A percentile compares a stretch with the other conserved stretches of the same genome.
phyloP scores from a whole-genome alignment of 306 rosid species.

The Ormosia semicastrata region DNA sequence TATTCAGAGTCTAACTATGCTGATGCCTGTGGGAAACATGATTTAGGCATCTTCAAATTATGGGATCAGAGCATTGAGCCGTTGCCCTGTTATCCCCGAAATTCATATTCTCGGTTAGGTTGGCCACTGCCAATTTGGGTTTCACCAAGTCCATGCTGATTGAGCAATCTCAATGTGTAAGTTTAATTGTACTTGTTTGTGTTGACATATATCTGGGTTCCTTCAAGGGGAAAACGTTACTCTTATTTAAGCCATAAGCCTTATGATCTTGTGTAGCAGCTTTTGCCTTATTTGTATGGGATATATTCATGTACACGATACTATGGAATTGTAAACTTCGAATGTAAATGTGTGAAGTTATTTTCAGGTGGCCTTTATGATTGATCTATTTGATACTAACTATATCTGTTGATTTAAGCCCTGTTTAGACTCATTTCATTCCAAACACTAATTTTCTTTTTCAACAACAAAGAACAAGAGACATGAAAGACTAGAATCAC shows the following conservation, averaged over 20 bases:
- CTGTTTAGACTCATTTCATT: not conserved
- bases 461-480: not conserved
- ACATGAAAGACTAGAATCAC: not conserved
- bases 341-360: not conserved
- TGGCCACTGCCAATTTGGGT: conserved; percentile 70
- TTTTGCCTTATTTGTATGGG: not conserved
- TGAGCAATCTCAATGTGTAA: not conserved
- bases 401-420: not conserved
- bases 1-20: conserved; percentile 54
- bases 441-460: not conserved
- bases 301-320: not conserved
- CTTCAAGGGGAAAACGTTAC: not conserved
- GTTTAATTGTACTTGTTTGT: not conserved
- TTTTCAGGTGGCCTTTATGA: not conserved
- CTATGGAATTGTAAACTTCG: not conserved
- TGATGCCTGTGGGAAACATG: conserved; percentile 49
- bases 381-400: not conserved
- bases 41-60: conserved; percentile 59
- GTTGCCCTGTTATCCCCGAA: conserved; percentile 45
- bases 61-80: conserved; percentile 43
- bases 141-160: conserved; percentile 60
- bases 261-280: not conserved
- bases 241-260: not conserved
- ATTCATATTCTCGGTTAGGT: conserved; percentile 28
- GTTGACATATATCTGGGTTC: not conserved